phyloP scores from a whole-genome alignment of 2,329 filamentous ascomycete species.

The Apiospora sp. region DNA sequence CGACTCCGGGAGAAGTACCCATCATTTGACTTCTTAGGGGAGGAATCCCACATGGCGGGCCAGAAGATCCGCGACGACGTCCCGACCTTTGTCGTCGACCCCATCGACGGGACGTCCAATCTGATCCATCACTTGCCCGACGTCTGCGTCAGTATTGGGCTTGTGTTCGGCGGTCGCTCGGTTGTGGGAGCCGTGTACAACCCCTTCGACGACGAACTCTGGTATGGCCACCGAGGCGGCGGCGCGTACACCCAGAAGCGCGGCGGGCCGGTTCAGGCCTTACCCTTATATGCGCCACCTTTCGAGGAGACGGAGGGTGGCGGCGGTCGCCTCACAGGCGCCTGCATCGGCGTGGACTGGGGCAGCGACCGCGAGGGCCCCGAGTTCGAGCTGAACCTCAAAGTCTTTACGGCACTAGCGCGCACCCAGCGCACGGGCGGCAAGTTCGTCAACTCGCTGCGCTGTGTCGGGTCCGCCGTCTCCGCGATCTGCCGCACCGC shows the following conservation, averaged over 20 bases:
- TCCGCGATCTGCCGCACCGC: background rate
- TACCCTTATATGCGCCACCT: background rate
- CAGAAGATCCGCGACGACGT: background rate
- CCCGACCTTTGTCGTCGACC: conserved; percentile 4
- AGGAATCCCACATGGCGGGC: background rate
- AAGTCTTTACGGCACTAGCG: background rate
- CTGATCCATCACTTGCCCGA: background rate
- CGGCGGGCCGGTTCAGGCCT: background rate
- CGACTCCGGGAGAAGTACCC: background rate
- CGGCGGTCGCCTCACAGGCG: background rate
- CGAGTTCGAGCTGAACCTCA: background rate
- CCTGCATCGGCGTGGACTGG: conserved; percentile 8
- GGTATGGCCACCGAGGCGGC: background rate
- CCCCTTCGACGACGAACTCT: background rate
- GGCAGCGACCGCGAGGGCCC: conserved; percentile 1
- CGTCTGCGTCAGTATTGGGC: background rate
- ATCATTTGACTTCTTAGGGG: background rate
- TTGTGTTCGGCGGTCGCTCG: background rate
- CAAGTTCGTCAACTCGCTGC: conserved; percentile 1
- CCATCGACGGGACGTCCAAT: background rate
- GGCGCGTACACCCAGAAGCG: background rate
- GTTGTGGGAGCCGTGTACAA: background rate
- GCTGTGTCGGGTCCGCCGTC: background rate
- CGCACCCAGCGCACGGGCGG: background rate
- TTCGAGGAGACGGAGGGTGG: background rate